These are phyloP conservation scores for Seiridium unicorne DNA, from an alignment of 2,329 filamentous ascomycete genomes.

Conservation along the genomic window DNA sequence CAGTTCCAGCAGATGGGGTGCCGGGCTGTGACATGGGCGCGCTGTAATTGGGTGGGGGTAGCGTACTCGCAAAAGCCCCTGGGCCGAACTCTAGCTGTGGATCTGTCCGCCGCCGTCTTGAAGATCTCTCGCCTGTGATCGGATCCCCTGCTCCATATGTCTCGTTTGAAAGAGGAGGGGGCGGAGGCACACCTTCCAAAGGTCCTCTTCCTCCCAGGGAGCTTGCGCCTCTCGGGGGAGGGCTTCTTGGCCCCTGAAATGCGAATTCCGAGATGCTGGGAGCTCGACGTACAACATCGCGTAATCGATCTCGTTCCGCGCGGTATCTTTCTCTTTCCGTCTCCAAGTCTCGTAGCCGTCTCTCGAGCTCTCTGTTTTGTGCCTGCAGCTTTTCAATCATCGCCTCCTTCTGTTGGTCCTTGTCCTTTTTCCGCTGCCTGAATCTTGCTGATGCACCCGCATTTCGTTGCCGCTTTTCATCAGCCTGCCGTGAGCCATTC, in stretches of 20 bases:
- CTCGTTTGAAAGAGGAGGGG: slow-evolving; percentile 19
- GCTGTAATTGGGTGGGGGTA: slow-evolving; percentile 37
- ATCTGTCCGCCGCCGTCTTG: slow-evolving; percentile 47
- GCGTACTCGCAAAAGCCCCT: slow-evolving; percentile 36
- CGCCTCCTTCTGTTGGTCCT: slow-evolving; percentile 69
- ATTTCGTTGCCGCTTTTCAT: slow-evolving; percentile 83
- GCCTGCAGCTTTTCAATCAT: slow-evolving; percentile 69
- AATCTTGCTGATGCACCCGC: slow-evolving; percentile 84
- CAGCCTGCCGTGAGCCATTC: slow-evolving; percentile 77
- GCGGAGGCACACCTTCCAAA: slow-evolving; percentile 21
- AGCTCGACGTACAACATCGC: slow-evolving; percentile 61
- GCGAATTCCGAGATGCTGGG: slow-evolving; percentile 54
- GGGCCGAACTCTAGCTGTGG: slow-evolving; percentile 41
- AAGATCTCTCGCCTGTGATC: slow-evolving; percentile 42
- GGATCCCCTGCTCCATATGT: slow-evolving; percentile 39
- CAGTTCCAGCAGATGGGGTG: slow-evolving; percentile 23
- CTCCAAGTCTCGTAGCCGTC: slow-evolving; percentile 49
- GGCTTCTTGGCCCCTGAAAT: slow-evolving; percentile 51
- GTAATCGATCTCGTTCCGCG: slow-evolving; percentile 68
- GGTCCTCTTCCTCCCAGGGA: slow-evolving; percentile 38
- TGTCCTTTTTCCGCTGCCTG: slow-evolving; percentile 77
- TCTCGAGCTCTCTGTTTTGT: slow-evolving; percentile 63
- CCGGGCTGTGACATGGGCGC: slow-evolving; percentile 28
- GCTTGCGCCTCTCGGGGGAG: slow-evolving; percentile 34
- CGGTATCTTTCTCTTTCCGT: slow-evolving; percentile 73